Conservation (phyloP, 2,329 filamentous ascomycete species). For the Gnomoniopsis sp. region DNA sequence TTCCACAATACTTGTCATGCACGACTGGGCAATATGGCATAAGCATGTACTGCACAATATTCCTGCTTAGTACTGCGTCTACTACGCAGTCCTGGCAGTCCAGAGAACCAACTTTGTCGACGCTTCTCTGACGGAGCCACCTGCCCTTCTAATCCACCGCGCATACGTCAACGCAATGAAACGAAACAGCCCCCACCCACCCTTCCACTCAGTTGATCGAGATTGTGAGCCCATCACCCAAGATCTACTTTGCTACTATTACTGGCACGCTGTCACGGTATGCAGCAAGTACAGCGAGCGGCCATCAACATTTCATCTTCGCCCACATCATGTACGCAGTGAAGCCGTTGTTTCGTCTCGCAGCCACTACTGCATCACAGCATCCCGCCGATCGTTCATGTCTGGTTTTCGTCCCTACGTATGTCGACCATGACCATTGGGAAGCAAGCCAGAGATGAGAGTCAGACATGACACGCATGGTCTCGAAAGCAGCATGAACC, state of each 20-base stretch:
- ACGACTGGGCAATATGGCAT: background rate
- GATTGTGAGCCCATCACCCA: background rate
- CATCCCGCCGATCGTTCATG: background rate
- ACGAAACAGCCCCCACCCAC: background rate
- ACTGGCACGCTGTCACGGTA: background rate
- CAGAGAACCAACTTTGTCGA: background rate
- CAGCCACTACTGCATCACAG: background rate
- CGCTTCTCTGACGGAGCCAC: background rate
- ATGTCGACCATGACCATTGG: background rate
- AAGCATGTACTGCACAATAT: background rate
- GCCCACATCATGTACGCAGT: background rate
- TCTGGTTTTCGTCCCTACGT: too few relatives aligned
- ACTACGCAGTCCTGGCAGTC: too few relatives aligned
- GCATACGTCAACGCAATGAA: background rate
- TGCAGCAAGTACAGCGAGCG: background rate
- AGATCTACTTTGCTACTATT: too few relatives aligned
- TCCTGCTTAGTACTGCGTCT: too few relatives aligned
- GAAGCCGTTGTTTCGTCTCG: background rate
- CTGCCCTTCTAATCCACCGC: background rate
- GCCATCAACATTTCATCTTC: background rate
- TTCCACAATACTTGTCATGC: too few relatives aligned
- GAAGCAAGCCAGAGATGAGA: too few relatives aligned
- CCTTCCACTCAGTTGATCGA: background rate
- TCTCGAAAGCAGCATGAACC: too few relatives aligned
- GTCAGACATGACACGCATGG: too few relatives aligned